A percentile compares a stretch with the other conserved stretches of the same genome.
phyloP scores from a whole-genome alignment of 2,329 filamentous ascomycete genomes.

The Epichloe glyceriae region DNA sequence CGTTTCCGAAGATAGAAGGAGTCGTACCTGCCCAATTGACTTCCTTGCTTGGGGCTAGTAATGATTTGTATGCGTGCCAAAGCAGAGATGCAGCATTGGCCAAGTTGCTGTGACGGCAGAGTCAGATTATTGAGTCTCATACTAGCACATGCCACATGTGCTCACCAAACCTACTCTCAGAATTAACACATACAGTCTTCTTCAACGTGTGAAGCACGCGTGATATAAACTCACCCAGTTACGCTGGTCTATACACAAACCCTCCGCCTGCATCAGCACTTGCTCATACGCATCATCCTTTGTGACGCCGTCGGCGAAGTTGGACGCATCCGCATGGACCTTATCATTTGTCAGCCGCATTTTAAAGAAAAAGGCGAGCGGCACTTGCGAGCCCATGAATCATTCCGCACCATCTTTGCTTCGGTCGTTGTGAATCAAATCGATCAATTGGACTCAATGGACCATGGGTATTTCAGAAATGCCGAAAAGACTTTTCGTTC shows the following conservation, averaged over 20 bases:
- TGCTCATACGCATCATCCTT: conserved; percentile 66
- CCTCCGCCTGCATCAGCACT: conserved; percentile 55
- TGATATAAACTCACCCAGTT: conserved; percentile 55
- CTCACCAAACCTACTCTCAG: conserved; percentile 12
- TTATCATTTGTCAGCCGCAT: conserved; percentile 21
- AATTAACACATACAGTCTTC: background rate
- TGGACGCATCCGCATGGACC: conserved; percentile 72
- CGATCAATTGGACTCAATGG: background rate
- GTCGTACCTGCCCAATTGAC: conserved; percentile 63
- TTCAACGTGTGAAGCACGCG: background rate
- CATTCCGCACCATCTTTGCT: background rate
- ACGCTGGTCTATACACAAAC: conserved; percentile 57
- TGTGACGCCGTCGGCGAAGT: conserved; percentile 51
- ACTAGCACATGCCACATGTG: background rate
- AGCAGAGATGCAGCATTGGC: conserved; percentile 63
- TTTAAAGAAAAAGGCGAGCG: background rate
- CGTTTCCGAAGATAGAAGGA: background rate
- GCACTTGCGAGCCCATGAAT: background rate
- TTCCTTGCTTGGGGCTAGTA: conserved; percentile 48
- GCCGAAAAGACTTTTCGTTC: background rate
- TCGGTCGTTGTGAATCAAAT: background rate
- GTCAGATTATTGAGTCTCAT: background rate
- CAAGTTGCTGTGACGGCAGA: conserved; percentile 45
- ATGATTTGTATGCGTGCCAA: conserved; percentile 68
- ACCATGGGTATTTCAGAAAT: background rate